phyloP scores from a whole-genome alignment of 305 asterid genomes.

The Rubia balearica region DNA sequence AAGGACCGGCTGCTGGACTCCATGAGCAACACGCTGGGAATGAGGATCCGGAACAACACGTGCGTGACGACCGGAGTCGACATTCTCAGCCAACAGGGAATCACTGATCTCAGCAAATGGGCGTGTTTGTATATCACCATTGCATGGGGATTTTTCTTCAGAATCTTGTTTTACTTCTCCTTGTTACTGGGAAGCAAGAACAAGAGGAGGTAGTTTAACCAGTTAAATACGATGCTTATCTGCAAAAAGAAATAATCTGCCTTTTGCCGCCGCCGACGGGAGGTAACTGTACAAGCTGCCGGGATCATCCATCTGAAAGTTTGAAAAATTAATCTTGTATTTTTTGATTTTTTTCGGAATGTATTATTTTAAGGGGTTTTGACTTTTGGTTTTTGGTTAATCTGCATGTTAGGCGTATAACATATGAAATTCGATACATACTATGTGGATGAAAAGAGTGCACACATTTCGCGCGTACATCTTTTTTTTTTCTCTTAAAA shows the following conservation, averaged over 20 bases:
- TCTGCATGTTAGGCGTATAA: background rate
- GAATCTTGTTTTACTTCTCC: slow-evolving; percentile 38
- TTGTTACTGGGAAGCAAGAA: slow-evolving; percentile 41
- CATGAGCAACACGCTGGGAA: slow-evolving; percentile 33
- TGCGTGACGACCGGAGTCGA: slow-evolving; percentile 44
- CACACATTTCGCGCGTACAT: background rate
- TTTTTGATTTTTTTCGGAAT: too few relatives aligned
- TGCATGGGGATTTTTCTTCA: slow-evolving; percentile 47
- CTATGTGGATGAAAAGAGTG: background rate
- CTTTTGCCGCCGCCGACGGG: too few relatives aligned
- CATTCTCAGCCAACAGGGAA: slow-evolving; percentile 36
- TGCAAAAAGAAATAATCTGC: too few relatives aligned
- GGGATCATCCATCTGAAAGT: background rate
- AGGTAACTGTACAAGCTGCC: too few relatives aligned
- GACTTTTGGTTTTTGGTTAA: too few relatives aligned
- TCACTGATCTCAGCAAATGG: slow-evolving; percentile 36
- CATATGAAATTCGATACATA: background rate
- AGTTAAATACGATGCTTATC: too few relatives aligned
- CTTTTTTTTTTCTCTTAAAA: too few relatives aligned
- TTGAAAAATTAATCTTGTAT: background rate
- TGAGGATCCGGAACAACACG: slow-evolving; percentile 25
- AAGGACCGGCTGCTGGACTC: slow-evolving; percentile 28
- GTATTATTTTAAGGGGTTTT: too few relatives aligned
- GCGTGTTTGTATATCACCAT: slow-evolving; percentile 32
- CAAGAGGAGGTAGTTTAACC: slow-evolving; percentile 31